phyloP scores from a whole-genome alignment of 306 rosid species.

The Rubus parviflorus region DNA sequence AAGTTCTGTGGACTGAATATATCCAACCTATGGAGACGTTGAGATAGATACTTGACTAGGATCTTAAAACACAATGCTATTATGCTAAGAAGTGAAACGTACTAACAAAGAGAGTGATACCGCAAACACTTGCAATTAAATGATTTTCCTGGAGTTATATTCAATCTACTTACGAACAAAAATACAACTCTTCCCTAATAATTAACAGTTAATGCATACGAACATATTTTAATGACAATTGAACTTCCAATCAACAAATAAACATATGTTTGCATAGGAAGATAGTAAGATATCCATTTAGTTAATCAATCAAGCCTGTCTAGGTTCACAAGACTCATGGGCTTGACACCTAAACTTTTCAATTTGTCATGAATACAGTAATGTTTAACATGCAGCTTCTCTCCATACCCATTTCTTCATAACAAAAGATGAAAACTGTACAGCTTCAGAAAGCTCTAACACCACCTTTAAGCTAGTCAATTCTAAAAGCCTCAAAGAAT shows the following conservation, averaged over 20 bases:
- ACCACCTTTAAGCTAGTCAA: conserved; percentile 3
- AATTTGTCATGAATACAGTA: background rate
- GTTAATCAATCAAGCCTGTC: no score
- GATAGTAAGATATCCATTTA: no score
- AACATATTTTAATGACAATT: no score
- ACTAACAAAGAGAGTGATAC: background rate
- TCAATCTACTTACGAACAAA: background rate
- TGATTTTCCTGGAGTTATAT: background rate
- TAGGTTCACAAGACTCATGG: background rate
- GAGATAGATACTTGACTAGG: background rate
- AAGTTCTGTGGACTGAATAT: no score
- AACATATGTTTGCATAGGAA: no score
- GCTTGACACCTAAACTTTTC: background rate
- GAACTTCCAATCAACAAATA: no score
- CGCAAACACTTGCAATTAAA: background rate
- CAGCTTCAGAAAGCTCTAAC: background rate
- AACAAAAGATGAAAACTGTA: background rate
- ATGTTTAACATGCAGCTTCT: background rate
- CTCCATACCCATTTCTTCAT: background rate
- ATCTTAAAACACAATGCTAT: background rate
- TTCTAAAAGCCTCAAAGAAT: background rate
- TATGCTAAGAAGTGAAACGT: background rate
- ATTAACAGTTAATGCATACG: no score
- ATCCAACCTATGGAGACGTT: background rate
- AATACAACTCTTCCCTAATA: background rate